Evolutionary conservation across 345 rosid genomes (phyloP), one percentile per base, ranked within the genome.

Genomic region (Brassica incana): DNA sequence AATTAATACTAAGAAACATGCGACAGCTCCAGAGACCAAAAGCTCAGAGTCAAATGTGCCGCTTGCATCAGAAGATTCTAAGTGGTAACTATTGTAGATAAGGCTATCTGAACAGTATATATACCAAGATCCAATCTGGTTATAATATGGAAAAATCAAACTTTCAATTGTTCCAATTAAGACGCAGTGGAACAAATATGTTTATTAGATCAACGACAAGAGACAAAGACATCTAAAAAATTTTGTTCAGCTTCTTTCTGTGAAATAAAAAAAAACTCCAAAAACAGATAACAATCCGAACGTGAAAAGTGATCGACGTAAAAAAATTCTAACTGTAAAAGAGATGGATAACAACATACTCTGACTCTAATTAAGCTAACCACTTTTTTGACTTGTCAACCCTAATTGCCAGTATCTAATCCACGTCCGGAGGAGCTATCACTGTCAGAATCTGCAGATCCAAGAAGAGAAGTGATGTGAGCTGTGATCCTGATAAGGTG

Each of bases 31-130:
- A 50, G 80, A 82, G 43, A 2, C 70, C n/a, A 59, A 76, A 45
- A 81, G 68, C 69, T 45, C 54, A 10, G 75, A 40, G 16, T 38
- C 77, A 77, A 72, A 75, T 27, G n/a, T 61, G 50, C 58, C 56
- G 61, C 78, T 75, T 32, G 75, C 69, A 63, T 36, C 30, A 52
- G 75, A 58, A 33, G 91, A 88, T 76, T 72, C 80, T 29, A 90
- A 83, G 50, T 92, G 97, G 97, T 95, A 90, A 78, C 78, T 92
- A 30, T 60, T 92, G 82, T 29, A 29, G 67, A 56, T 67, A 15
- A 67, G 35, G 58, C 65, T 67, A 3, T 29, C 32, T 29, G 4
- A 29, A 29, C 32, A 29, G 32, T 29, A 29, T 29, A 29, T 29
- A 29, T 29, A 12, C 61, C 67, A 72, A 36, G 33, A 78, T 52